These are phyloP conservation scores for Coemansia sp. DNA, from an alignment of 192 early-diverging fungal species.

Conservation along the genomic window DNA sequence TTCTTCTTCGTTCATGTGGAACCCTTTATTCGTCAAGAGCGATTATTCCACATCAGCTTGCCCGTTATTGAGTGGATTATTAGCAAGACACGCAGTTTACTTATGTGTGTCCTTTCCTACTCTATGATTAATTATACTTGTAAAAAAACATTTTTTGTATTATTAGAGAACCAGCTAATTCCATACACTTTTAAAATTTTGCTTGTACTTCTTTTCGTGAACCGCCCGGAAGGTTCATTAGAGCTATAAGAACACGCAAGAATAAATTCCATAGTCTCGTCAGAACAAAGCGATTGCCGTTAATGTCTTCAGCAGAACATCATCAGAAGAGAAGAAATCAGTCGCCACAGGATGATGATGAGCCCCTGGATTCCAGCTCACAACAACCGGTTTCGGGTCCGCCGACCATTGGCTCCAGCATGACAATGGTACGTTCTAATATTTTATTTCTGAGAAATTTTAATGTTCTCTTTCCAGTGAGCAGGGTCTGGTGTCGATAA, in stretches of 20 bases:
- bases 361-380: neutral
- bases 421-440: conserved; percentile 15
- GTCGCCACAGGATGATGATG: neutral
- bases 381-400: neutral
- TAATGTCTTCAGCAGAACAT: neutral
- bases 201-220: no score
- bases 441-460: conserved; percentile 43
- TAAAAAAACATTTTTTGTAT: no score
- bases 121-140: no score
- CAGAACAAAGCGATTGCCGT: neutral
- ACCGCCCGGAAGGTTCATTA: no score
- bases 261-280: neutral
- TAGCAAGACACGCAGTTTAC: no score
- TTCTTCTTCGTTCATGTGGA: neutral
- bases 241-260: no score
- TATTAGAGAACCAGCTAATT: no score
- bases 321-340: neutral
- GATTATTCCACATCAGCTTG: neutral
- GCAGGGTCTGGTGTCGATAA: neutral
- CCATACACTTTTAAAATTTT: no score
- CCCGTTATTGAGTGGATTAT: no score
- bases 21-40: neutral
- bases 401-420: neutral
- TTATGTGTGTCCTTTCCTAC: no score
- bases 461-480: neutral